Base-by-base conservation (phyloP, 495 filamentous ascomycete genomes). In the Aspergillus baeticus region DNA sequence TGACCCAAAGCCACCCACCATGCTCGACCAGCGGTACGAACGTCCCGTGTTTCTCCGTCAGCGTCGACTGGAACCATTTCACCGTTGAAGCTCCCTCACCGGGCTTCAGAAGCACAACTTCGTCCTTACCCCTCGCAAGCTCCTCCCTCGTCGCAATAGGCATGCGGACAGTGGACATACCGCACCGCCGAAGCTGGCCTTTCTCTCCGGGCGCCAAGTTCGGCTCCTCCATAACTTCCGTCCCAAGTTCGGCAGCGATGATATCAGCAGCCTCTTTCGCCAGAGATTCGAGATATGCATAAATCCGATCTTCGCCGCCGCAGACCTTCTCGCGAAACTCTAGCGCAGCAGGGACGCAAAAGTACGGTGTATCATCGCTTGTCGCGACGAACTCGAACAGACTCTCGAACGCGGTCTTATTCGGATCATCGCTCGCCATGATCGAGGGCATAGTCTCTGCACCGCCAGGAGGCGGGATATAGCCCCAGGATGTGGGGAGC, bases 351-450 rank as follows among this genome's bases (percentile, higher is more conserved):
- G 84, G 80, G 1, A 93, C 77, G 56, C 87, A 90, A 1, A 89
- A 68, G 50, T 86, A 91, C 0, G 90, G 82, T 4, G 81, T 75
- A 44, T 82, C 84, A 60, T 96, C 91, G 1, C 82, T 63, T 0
- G 90, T 96, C 1, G 86, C 90, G 14, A 88, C 77, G 55, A 88
- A 94, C 66, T 91, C 82, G 63, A 96, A 96, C 10, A 87, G 81
- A 3, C 71, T 71, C n/a, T 89, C 82, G 57, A 96, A 0, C 64
- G 56, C 2, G 78, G 78, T 63, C 86, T 81, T 41, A 17, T n/a
- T 67, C 61, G 26, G 76, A 17, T 50, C 37, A 17, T 41, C 37
- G 37, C 37, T 41, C 17, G 15, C 6, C 37, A 41, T 41, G 17
- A 41, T 41, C n/a, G 37, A 41, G 15, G 37, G 37, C n/a, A n/a